Evolutionary conservation across 371 early-diverging fungal species (phyloP), one percentile per base, ranked within the genome.

Genomic region (Zopfochytrium polystomum): DNA sequence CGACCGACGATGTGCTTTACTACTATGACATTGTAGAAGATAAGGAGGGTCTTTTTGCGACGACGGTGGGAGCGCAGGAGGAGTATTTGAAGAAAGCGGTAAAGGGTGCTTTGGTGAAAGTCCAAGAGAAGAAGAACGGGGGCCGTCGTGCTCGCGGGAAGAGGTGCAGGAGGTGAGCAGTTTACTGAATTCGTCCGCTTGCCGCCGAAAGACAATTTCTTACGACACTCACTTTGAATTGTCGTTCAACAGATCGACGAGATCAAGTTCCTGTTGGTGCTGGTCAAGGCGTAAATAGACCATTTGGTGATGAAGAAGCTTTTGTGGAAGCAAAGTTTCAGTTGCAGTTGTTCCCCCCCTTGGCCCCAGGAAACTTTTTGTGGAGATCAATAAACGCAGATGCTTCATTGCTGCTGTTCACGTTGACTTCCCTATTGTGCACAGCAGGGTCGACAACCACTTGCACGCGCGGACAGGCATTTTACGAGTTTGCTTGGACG

Each of bases 1-100:
- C n/a, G 2, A 89, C 88, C 20, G 98, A 97, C 72, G 85, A 87
- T 47, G 88, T 96, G 60, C 66, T 76, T 59, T 89, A 89, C 84
- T 89, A 87, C 74, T 89, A 86, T 68, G 73, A 86, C 59, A 77
- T 95, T 55, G 77, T 76, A 9, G 74, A 82, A 58, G 95, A 95
- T 67, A 62, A 80, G 30, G 72, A 83, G 55, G 81, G 81, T 48
- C 72, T 96, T 53, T 83, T 81, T 55, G 76, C 67, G 47, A 85
- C 90, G 42, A 72, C 96, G 60, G 71, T 77, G 63, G 69, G 72
- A 3, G 92, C 94, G 74, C 77, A 77, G 45, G 91, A 86, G 60
- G 80, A 84, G 60, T 73, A 96, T 43, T 64, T 73, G 52, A 87
- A 85, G 76, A 77, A 72, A 3, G 80, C 96, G 58, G 93, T 93